A percentile compares a stretch with the other conserved stretches of the same genome.
These are phyloP conservation scores for Eucalyptus lansdowneana DNA, from an alignment of 345 rosid species.

Conservation along the genomic window DNA sequence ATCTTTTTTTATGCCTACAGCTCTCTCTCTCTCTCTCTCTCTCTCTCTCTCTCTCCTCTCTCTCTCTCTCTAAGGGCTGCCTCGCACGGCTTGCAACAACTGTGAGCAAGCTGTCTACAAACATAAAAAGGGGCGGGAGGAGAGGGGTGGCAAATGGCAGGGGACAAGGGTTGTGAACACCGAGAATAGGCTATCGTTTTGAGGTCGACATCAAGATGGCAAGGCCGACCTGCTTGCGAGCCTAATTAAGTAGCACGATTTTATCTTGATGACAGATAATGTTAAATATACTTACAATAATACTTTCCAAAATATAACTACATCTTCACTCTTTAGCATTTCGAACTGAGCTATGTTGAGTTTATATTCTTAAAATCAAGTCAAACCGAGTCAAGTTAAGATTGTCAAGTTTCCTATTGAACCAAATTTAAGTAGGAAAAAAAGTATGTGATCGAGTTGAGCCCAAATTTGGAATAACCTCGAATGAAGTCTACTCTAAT, in stretches of 20 bases:
- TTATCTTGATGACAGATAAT: background rate
- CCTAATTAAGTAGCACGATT: background rate
- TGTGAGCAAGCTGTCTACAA: too few relatives aligned
- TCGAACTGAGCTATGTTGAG: background rate
- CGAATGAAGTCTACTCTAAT: background rate
- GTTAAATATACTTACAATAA: background rate
- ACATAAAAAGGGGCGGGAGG: background rate
- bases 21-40: background rate
- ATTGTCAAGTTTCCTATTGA: fast-evolving
- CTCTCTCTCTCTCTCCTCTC: background rate
- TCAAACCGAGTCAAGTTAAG: fast-evolving
- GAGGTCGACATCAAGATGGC: background rate
- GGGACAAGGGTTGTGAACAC: background rate
- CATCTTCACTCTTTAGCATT: background rate
- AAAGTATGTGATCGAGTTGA: fast-evolving
- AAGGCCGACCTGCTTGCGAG: background rate
- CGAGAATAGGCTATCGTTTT: background rate
- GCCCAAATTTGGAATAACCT: fast-evolving
- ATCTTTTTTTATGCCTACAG: too few relatives aligned
- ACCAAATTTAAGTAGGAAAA: background rate
- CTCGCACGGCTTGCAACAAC: too few relatives aligned
- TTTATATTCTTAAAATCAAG: background rate
- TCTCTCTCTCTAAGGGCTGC: too few relatives aligned
- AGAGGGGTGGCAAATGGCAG: background rate
- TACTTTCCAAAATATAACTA: background rate